Conservation (phyloP, 73 alveolate genomes). For the Paramecium caudatum region DNA sequence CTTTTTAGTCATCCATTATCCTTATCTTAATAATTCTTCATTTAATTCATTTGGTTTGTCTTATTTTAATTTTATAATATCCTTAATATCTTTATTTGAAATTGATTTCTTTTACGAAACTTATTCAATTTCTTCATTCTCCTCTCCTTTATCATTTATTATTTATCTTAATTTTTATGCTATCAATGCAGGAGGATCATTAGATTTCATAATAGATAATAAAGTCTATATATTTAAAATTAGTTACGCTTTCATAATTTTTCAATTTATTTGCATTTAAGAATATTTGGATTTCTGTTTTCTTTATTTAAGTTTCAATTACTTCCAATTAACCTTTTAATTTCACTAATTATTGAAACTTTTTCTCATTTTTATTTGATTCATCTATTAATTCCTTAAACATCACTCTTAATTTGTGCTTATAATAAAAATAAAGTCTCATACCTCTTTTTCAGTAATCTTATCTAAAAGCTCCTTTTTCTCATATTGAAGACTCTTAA, state of each 20-base stretch:
- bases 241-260: conserved; percentile 65
- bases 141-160: conserved; percentile 43
- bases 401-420: conserved; percentile 71
- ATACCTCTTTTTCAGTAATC: conserved; percentile 71
- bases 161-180: conserved; percentile 70
- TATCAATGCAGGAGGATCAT: conserved; percentile 67
- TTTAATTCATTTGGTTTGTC: conserved; percentile 77
- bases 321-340: conserved; percentile 69
- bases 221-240: conserved; percentile 51
- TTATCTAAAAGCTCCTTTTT: conserved; percentile 68
- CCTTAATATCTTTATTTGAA: conserved; percentile 75
- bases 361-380: conserved; percentile 74
- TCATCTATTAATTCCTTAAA: conserved; percentile 74
- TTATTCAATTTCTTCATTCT: conserved; percentile 61
- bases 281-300: conserved; percentile 72
- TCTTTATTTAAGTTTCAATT: conserved; percentile 69
- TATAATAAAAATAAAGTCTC: background rate
- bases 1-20: conserved; percentile 76
- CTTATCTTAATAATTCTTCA: conserved; percentile 76
- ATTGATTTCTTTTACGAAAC: conserved; percentile 57
- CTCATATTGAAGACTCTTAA: conserved; percentile 69
- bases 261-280: conserved; percentile 73
- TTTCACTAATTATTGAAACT: conserved; percentile 60
- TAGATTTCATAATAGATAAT: conserved; percentile 67
- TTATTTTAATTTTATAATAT: conserved; percentile 68